Evolutionary conservation across 192 early-diverging fungal genomes (phyloP), one percentile per base, ranked within the genome.

Genomic region (Lunasporangiospora selenospora): DNA sequence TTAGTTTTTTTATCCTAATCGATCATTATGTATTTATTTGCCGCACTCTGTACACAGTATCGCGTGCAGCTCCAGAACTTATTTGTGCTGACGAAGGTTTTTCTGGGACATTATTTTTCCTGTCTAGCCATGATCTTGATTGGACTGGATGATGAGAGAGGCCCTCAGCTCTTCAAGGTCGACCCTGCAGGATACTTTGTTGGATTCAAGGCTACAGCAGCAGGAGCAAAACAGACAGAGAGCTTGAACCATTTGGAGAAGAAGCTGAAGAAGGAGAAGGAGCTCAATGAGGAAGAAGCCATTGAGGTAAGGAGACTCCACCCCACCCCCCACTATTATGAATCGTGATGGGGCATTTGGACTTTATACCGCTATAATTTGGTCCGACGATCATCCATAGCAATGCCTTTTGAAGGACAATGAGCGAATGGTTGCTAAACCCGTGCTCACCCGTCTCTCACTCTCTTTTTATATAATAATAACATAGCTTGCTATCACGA

Each of bases 121-220:
- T 42, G 40, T 10, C 13, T 69, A 88, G 93, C 98, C 49, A 97
- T 98, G 93, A 97, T 98, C 50, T 76, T 99, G 58, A 95, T 98
- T 67, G 96, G 94, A 31, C 89, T 91, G 78, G 98, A 99, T 71
- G 92, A 92, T 57, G 98, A 99, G 81, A 84, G 86, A 30, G 98
- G 98, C 12, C 95, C 98, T 33, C 97, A 97, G 76, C 82, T 99
- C 52, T 99, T 92, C 86, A 98, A 99, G 78, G 91, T 90, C 49
- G 97, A 99, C 70, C 98, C 98, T 41, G 95, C 98, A 34, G 98
- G 98, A 30, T 98, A 97, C 79, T 99, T 90, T 88, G 92, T 93
- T 51, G 98, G 98, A 50, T 98, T 94, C 80, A 90, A 90, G 81
- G 98, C 95, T 21, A 98, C 97, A 2, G 86, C 92, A 5, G 96